Evolutionary conservation across 208 protist genomes (phyloP), one percentile per base, ranked within the genome.

Genomic region (Leishmania tropica): DNA sequence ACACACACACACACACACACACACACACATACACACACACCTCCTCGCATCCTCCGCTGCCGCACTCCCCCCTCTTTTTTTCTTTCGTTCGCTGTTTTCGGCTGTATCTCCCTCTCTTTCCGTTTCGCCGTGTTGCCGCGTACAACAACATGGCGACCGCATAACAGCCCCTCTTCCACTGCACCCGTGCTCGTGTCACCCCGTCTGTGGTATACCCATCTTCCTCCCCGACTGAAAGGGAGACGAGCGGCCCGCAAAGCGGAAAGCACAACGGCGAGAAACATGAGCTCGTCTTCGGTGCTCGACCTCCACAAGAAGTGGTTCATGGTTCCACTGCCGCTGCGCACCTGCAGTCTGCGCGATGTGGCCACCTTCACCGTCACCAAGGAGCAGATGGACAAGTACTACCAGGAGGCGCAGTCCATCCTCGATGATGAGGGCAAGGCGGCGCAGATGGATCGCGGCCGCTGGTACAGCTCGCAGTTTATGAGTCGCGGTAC

Each of bases 401-500:
- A 85, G 21, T 93, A 90, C 87, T 97, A 90, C 83, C 81, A 90
- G 75, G 93, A 98, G 84, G 95, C 95, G 24, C 95, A 96, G 86
- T 74, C 80, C 28, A 82, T 95, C 17, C 80, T 98, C 2, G 93
- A 97, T 28, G 73, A 81, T n/a, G 92, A 96, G 75, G 88, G 71
- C 24, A 85, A 82, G 73, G 82, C 88, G 62, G 88, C 86, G 58
- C 87, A 96, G 81, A 79, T 89, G 72, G 93, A 97, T 85, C 92
- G 89, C 28, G 89, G 92, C 19, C 89, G 93, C 28, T 98, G 95
- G 95, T 98, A 97, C 87, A 98, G 87, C 79, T 31, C 91, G 71
- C 95, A 98, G 85, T 98, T 98, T 83, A 87, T 96, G 8, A 87
- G 88, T 11, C 93, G 93, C 64, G 95, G 95, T 92, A 98, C 95